Evolutionary conservation across 1,284 basidiomycete genomes (phyloP).

Genomic region (Tylopilus microsporus): DNA sequence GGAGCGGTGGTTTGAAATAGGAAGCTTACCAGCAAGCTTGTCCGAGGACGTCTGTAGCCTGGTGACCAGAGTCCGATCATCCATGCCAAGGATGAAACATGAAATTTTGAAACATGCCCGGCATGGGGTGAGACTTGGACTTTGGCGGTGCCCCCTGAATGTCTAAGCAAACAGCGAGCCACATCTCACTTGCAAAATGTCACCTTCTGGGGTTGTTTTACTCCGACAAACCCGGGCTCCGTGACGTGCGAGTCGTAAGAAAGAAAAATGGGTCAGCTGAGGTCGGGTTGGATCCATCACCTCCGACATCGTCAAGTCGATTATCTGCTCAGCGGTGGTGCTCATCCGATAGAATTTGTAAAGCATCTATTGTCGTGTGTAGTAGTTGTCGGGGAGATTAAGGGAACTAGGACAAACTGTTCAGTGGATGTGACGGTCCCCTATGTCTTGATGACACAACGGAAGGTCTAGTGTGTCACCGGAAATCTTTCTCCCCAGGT

Average conservation of each 20-base stretch:
- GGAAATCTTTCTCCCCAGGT: constrained; percentile 50
- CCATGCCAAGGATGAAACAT: neutral
- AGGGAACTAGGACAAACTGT: neutral
- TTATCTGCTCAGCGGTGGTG: neutral
- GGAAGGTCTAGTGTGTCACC: constrained; percentile 28
- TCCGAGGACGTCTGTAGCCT: neutral
- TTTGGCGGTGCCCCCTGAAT: neutral
- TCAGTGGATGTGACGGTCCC: neutral
- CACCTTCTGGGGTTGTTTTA: neutral
- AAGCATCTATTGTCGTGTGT: neutral
- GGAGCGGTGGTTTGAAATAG: neutral
- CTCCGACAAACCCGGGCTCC: neutral
- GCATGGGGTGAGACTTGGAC: neutral
- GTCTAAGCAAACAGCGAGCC: neutral
- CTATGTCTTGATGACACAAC: neutral
- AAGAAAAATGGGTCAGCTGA: neutral
- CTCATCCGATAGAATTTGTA: neutral
- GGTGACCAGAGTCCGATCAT: neutral
- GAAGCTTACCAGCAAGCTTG: neutral
- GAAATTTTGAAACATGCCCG: neutral
- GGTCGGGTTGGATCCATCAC: neutral
- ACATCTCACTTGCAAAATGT: neutral
- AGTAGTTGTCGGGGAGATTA: neutral
- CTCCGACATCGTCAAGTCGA: neutral
- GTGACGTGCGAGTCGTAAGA: neutral